Percentiles rank a stretch among this genome's conserved stretches.
Conservation (phyloP, 192 early-diverging fungal genomes). For the Coemansia sp. region DNA sequence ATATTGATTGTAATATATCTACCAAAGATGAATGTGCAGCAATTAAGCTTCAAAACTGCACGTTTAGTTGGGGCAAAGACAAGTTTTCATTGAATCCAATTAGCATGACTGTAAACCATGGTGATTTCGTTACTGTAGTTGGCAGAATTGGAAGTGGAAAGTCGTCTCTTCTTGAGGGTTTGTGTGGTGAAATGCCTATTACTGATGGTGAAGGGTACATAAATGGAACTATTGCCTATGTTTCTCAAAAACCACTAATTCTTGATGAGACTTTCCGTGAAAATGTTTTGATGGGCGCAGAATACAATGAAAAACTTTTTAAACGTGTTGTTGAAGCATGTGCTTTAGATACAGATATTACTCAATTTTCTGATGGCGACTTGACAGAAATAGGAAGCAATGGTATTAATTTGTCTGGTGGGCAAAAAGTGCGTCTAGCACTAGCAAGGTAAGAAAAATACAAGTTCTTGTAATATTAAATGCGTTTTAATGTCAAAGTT, state of each 20-base stretch:
- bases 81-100: conserved; percentile 18
- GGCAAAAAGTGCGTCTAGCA: too few species aligned
- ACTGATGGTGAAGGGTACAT: conserved; percentile 61
- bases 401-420: conserved; percentile 59
- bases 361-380: conserved; percentile 27
- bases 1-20: neutral
- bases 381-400: conserved; percentile 56
- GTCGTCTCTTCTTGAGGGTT: conserved; percentile 54
- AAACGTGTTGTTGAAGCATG: conserved; percentile 26
- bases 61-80: conserved; percentile 27
- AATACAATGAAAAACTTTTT: conserved; percentile 17
- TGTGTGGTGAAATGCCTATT: conserved; percentile 77
- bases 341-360: conserved; percentile 25
- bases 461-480: too few species aligned
- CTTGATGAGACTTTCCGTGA: conserved; percentile 46
- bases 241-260: conserved; percentile 42
- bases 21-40: neutral
- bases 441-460: conserved; percentile 55
- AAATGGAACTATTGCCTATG: conserved; percentile 54
- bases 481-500: too few species aligned
- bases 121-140: too few species aligned
- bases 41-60: conserved; percentile 6
- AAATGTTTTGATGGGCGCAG: conserved; percentile 42
- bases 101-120: conserved; percentile 11
- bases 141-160: conserved; percentile 61